Percentiles rank a stretch among this genome's conserved stretches.
Conservation (phyloP, 148 eudicot genomes). For the Cornus suecica region DNA sequence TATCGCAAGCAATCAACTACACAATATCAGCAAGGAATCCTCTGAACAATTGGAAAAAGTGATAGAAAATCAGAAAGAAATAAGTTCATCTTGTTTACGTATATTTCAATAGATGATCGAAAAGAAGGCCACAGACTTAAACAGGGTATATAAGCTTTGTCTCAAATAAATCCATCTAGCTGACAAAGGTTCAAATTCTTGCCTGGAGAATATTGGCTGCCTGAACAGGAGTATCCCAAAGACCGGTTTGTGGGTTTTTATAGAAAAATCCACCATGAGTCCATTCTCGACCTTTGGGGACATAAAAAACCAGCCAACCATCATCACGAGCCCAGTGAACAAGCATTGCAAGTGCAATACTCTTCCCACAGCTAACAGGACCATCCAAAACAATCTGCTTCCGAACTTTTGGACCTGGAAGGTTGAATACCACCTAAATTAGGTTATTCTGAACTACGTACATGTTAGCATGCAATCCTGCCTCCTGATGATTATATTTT, state of each 20-base stretch:
- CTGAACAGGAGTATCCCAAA: slow-evolving; percentile 97
- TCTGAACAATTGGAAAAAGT: not conserved
- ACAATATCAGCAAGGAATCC: not conserved
- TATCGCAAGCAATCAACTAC: slow-evolving; percentile 5
- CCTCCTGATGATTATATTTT: not conserved
- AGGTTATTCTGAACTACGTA: not conserved
- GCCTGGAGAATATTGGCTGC: slow-evolving; percentile 82
- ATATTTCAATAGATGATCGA: not conserved
- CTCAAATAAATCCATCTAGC: not conserved
- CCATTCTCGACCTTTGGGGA: slow-evolving; percentile 78
- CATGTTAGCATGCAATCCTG: not conserved
- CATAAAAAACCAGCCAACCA: slow-evolving; percentile 94
- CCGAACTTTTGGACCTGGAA: slow-evolving; percentile 59
- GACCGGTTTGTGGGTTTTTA: slow-evolving; percentile 66
- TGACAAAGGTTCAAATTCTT: slow-evolving; percentile 16
- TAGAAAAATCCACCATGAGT: slow-evolving; percentile 90
- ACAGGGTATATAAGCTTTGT: not conserved
- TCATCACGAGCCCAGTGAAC: slow-evolving; percentile 97
- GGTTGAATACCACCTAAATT: slow-evolving; percentile 17
- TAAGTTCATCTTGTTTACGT: not conserved
- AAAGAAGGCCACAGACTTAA: not conserved
- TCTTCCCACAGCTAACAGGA: slow-evolving; percentile 87
- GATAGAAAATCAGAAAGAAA: not conserved
- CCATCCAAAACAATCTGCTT: slow-evolving; percentile 95
- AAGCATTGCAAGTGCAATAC: slow-evolving; percentile 92